Base-by-base conservation (phyloP, 108 stramenopile genomes). In the Epithemia pelagica region DNA sequence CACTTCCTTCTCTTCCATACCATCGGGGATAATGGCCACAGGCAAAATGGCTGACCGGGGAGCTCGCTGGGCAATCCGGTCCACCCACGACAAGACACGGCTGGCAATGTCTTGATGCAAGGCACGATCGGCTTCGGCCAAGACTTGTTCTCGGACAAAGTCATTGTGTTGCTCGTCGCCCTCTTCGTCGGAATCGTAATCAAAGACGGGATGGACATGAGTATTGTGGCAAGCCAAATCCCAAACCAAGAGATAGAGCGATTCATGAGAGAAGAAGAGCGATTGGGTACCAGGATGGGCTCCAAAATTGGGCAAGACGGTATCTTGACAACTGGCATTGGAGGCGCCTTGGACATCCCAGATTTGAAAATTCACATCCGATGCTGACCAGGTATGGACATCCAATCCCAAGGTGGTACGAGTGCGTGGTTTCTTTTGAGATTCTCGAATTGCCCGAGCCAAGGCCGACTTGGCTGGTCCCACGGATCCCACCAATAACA, bases 231-330 rank as follows among this genome's bases (percentile, higher is more conserved):
- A 71, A 18, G 76, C 91, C 82, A 89, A 69, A 68, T 92, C 91
- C 84, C 85, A 92, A 10, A 87, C 84, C 20, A 92, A 61, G 26
- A 90, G 64, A 65, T 89, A 89, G 30, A 92, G 56, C 0, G 87
- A 70, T 61, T 77, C 71, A 32, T 74, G 78, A 2, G 88, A 87
- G 54, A 88, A 92, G 71, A 89, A 92, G 3, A 92, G 63, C 23
- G 88, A 87, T 62, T 92, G 91, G 1, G 85, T 90, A 25, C 81
- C 82, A 23, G 82, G 76, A 37, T 79, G 78, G 30, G 73, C 78
- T 18, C 82, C 82, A 64, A 82, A 78, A 46, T 77, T 81, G 24
- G 73, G 61, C 55, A 61, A 51, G 1, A 19, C 66, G n/a, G 60
- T 55, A 3, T 64, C 60, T 0, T 20, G 24, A 15, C 5, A 46